These are phyloP conservation scores for Salicornia ramosissima DNA, from an alignment of 148 eudicot genomes.

Conservation along the genomic window DNA sequence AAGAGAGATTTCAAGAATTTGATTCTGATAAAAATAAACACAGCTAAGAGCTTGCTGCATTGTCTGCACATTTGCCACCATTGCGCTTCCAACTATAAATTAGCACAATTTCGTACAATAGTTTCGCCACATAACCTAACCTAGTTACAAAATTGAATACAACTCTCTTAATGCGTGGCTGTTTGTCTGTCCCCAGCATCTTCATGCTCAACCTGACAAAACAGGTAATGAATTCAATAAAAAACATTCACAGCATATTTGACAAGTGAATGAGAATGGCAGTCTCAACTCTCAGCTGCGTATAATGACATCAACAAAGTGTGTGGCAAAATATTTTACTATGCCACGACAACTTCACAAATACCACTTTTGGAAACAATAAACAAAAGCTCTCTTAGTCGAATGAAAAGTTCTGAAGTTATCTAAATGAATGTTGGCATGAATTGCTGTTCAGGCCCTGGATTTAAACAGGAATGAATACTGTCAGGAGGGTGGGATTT, in stretches of 20 bases:
- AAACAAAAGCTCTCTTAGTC: no score
- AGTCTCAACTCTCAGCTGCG: not conserved
- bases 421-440: no score
- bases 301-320: no score
- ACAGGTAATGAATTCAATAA: not conserved
- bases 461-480: no score
- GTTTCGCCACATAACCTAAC: constrained; percentile 3
- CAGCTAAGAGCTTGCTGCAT: not conserved
- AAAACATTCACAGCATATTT: not conserved
- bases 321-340: no score
- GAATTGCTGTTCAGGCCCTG: no score
- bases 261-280: no score
- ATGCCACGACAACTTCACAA: no score
- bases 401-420: no score
- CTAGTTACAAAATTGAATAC: constrained; percentile 26
- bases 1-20: not conserved
- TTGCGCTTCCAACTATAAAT: not conserved
- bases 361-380: no score
- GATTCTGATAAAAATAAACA: not conserved
- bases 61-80: not conserved
- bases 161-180: not conserved
- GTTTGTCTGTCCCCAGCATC: constrained; percentile 18
- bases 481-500: no score
- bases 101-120: not conserved
- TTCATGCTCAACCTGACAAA: constrained; percentile 31